Evolutionary conservation across 257 asterid species (phyloP), one percentile per base, ranked within the genome.

Genomic region (Jasminum sambac): DNA sequence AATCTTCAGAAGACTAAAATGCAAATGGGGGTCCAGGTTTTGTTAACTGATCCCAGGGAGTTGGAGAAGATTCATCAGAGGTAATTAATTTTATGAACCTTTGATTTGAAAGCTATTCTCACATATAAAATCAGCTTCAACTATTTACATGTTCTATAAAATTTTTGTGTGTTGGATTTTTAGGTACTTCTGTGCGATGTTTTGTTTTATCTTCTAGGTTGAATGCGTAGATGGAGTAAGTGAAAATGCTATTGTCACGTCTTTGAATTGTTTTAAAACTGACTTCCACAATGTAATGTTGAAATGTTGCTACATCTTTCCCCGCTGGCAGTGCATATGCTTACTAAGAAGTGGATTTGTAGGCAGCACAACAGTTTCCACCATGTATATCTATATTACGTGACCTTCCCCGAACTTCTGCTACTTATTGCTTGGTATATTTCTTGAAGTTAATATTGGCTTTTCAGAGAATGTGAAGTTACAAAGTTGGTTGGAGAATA

Each of bases 11-110:
- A 80, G 84, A 86, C 96, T 8, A 92, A 92, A 82, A 88, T 92
- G 98, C 98, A 89, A 81, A 86, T 89, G 94, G 98, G 98, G n/a
- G 83, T 92, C 72, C 98, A 92, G 83, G 96, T 92, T 67, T 82
- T 92, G 43, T 96, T 92, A 76, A 85, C 83, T 72, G 98, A 92
- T 78, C 98, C 98, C 21, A 77, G 96, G 78, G 98, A 92, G 89
- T 89, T 92, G 81, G 98, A 92, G 69, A 92, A 87, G 86, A 92
- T 92, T 77, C 96, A 96, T 39, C 96, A 92, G 83, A 86, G 98
- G 98, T 89, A 80, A 78, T 69, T 50, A 1, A 5, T 64, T 74
- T 36, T 55, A 8, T 74, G 6, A 50, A n/a, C 59, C 59, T 50
- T 50, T 50, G 26, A 50, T 50, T 50, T 50, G 26, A 50, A 50